Evolutionary conservation across 2,329 filamentous ascomycete genomes (phyloP).

Genomic region (Phialophora tarda): DNA sequence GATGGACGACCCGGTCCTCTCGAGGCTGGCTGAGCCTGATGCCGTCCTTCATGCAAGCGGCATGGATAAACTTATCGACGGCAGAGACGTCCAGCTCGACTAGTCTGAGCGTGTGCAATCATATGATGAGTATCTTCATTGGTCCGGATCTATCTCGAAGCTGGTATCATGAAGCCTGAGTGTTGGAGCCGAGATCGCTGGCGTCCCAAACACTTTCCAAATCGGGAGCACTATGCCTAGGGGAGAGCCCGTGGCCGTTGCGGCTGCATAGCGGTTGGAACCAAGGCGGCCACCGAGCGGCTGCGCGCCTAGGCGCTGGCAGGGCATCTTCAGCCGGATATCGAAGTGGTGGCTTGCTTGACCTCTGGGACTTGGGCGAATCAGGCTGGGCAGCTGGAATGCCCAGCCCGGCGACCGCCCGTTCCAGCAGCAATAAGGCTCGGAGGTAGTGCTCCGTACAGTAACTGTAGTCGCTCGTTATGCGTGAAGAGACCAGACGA

Average conservation of each 20-base stretch:
- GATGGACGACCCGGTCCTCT: neutral
- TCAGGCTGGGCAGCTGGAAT: neutral
- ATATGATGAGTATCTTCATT: neutral
- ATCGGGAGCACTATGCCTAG: neutral
- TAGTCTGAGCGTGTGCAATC: neutral
- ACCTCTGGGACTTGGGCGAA: neutral
- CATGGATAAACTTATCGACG: neutral
- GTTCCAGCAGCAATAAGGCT: neutral
- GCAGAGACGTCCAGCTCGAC: neutral
- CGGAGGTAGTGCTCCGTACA: neutral
- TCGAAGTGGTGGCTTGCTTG: neutral
- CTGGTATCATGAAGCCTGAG: neutral
- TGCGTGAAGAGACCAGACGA: too few species aligned
- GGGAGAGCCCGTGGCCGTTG: neutral
- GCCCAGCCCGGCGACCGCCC: neutral
- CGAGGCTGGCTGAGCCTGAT: constrained; percentile 3
- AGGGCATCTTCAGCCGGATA: neutral
- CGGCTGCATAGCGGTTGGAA: neutral
- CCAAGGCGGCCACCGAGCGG: too few species aligned
- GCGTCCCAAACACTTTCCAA: neutral
- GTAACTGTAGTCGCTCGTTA: neutral
- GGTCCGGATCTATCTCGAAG: neutral
- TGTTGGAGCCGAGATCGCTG: neutral
- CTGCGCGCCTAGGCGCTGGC: too few species aligned
- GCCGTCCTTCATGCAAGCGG: neutral